Conservation (phyloP, 179 eudicot species). For the Camellia oleifera region DNA sequence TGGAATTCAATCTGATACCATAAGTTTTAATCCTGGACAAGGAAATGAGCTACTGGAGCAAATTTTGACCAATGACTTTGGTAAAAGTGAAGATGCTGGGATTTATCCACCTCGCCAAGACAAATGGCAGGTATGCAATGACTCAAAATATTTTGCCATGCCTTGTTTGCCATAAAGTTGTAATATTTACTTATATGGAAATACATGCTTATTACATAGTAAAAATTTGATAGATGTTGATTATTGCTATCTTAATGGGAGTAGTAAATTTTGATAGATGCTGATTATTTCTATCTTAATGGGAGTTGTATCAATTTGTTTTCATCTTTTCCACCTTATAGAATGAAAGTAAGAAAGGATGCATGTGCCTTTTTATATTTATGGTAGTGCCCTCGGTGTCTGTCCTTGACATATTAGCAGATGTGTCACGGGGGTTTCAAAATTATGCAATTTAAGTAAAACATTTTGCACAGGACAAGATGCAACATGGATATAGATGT, state of each 20-base stretch:
- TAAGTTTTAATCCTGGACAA: slow-evolving; percentile 26
- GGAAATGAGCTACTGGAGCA: slow-evolving; percentile 39
- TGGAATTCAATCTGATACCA: slow-evolving; percentile 31
- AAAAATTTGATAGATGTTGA: not conserved
- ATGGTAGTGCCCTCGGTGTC: not conserved
- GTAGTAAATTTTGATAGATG: too few species aligned
- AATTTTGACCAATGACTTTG: slow-evolving; percentile 26
- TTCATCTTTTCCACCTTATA: not conserved
- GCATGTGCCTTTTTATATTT: not conserved
- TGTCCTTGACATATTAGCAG: not conserved
- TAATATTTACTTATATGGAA: not conserved
- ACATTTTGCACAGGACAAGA: not conserved
- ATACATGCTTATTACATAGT: not conserved
- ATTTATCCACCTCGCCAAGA: slow-evolving; percentile 25
- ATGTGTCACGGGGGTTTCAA: not conserved
- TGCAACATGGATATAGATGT: not conserved
- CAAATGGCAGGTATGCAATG: slow-evolving; percentile 43
- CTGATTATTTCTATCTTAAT: not conserved
- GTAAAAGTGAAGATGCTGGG: slow-evolving; percentile 25
- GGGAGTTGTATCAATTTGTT: not conserved
- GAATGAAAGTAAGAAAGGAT: not conserved
- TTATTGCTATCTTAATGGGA: too few species aligned
- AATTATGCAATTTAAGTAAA: not conserved
- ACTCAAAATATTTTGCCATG: not conserved
- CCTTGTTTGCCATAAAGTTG: too few species aligned